These are phyloP conservation scores for Dipsacomyces acuminosporus DNA, from an alignment of 371 early-diverging fungal genomes.

Conservation along the genomic window DNA sequence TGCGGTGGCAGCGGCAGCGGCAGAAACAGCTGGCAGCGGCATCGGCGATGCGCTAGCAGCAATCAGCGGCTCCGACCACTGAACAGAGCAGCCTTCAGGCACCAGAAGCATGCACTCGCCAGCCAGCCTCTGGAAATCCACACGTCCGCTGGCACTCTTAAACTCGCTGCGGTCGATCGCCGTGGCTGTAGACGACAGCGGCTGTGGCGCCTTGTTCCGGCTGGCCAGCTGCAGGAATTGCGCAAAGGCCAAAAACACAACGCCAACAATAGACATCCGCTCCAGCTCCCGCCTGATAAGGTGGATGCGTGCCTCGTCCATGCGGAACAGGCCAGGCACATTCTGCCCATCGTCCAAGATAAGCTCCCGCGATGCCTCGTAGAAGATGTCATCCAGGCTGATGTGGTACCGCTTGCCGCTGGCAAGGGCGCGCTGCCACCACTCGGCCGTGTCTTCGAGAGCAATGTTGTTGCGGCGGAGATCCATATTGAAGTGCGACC, in stretches of 20 bases:
- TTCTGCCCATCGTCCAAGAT: slow-evolving; percentile 31
- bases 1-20: too few relatives aligned
- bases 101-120: slow-evolving; percentile 36
- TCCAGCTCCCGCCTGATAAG: slow-evolving; percentile 31
- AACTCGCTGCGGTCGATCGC: slow-evolving; percentile 1
- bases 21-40: neutral
- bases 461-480: slow-evolving; percentile 21
- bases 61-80: slow-evolving; percentile 33
- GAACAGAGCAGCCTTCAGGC: slow-evolving; percentile 34
- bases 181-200: neutral
- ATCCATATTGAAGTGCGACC: slow-evolving; percentile 37
- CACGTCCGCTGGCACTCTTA: slow-evolving; percentile 10
- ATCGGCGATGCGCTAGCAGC: neutral
- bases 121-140: slow-evolving; percentile 20
- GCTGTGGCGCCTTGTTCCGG: slow-evolving; percentile 1
- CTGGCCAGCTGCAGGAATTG: slow-evolving; percentile 35
- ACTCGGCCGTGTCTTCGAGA: slow-evolving; percentile 25
- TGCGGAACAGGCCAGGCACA: slow-evolving; percentile 34
- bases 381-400: slow-evolving; percentile 24
- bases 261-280: slow-evolving; percentile 31
- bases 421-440: slow-evolving; percentile 30
- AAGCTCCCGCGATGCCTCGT: slow-evolving; percentile 25
- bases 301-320: slow-evolving; percentile 39
- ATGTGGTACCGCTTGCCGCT: slow-evolving; percentile 5
- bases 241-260: slow-evolving; percentile 33